Percentiles rank a stretch among this genome's conserved stretches.
phyloP scores from a whole-genome alignment of 192 early-diverging fungal genomes.

The Podila minutissima region DNA sequence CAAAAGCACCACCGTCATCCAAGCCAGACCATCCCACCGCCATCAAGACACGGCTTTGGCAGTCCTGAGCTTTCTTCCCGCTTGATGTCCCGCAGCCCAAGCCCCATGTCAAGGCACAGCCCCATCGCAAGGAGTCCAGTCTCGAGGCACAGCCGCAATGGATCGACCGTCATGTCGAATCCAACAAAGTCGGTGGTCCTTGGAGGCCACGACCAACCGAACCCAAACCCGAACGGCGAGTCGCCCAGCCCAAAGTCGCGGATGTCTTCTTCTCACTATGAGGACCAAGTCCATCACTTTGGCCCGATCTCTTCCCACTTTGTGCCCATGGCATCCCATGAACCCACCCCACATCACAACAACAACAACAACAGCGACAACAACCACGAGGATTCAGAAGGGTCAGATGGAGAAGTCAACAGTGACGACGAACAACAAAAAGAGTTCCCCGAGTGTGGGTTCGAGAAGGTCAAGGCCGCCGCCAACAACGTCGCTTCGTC shows the following conservation, averaged over 20 bases:
- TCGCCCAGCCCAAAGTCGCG: not conserved
- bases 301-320: not conserved
- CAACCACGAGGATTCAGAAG: not conserved
- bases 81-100: not conserved
- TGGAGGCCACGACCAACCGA: not conserved
- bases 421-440: slow-evolving; percentile 2
- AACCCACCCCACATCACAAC: too few species aligned
- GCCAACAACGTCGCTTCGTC: not conserved
- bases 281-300: not conserved
- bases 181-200: not conserved
- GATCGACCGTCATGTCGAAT: not conserved
- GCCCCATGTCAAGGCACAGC: not conserved
- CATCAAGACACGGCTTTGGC: not conserved
- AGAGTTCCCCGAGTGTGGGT: not conserved
- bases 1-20: not conserved
- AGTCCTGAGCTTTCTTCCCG: not conserved
- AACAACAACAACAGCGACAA: too few species aligned
- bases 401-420: not conserved
- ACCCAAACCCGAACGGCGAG: slow-evolving; percentile 4
- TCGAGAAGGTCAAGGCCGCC: not conserved
- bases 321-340: not conserved
- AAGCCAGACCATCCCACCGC: not conserved
- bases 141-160: not conserved
- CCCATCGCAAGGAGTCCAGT: not conserved
- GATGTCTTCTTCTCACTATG: not conserved